Percentiles rank a stretch among this genome's conserved stretches.
phyloP scores from a whole-genome alignment of 306 rosid species.

The Rosa lucieae region DNA sequence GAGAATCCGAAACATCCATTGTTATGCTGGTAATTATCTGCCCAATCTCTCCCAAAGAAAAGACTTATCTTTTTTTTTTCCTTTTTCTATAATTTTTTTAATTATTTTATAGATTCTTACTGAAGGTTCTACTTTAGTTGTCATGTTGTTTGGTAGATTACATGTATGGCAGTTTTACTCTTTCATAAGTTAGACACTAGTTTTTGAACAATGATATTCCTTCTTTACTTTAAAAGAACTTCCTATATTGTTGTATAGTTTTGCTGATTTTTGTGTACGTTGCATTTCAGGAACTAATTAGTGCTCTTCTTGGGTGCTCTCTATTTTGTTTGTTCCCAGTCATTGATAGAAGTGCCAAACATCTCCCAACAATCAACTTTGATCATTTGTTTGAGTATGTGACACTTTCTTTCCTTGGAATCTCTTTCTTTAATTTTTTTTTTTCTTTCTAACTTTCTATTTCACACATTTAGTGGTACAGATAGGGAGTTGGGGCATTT shows the following conservation, averaged over 20 bases:
- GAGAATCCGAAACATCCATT: not conserved
- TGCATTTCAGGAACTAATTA: constrained; percentile 73
- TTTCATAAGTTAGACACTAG: not conserved
- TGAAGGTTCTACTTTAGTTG: too few relatives aligned
- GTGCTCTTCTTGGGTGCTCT: constrained; percentile 87
- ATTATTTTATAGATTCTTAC: too few relatives aligned
- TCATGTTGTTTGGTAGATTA: too few relatives aligned
- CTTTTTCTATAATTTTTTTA: too few relatives aligned
- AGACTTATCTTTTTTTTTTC: too few relatives aligned
- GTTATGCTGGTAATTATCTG: not conserved
- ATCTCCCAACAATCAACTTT: constrained; percentile 75
- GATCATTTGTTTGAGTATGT: constrained; percentile 78
- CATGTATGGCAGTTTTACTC: not conserved
- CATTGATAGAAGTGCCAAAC: constrained; percentile 42
- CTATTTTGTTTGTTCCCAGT: constrained; percentile 79
- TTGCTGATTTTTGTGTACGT: constrained; percentile 12
- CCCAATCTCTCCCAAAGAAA: too few relatives aligned
- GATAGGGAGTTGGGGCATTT: too few relatives aligned
- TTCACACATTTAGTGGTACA: not conserved
- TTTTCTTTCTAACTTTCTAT: not conserved
- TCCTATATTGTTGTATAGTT: not conserved
- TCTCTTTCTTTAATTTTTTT: not conserved
- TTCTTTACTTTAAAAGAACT: constrained; percentile 3
- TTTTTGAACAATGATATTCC: not conserved
- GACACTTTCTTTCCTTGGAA: constrained; percentile 22